phyloP scores from a whole-genome alignment of 805 yeast species.

The Zygosaccharomyces siamensis region DNA sequence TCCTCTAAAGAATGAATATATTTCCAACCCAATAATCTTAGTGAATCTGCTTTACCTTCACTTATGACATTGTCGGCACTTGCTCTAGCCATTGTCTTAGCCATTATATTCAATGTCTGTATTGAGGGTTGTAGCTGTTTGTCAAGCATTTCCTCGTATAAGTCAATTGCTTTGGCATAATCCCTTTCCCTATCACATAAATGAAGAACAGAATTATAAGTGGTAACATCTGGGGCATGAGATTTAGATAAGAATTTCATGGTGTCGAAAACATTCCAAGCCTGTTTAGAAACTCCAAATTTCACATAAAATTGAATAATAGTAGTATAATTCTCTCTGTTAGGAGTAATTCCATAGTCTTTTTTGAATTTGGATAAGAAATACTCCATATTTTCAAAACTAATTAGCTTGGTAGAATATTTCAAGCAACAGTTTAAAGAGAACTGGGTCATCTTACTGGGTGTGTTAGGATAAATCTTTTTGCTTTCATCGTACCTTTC shows the following conservation, averaged over 20 bases:
- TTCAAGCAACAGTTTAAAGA: constrained; percentile 27
- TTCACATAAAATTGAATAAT: constrained; percentile 27
- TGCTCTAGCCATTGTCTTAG: constrained; percentile 26
- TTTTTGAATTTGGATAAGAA: constrained; percentile 25
- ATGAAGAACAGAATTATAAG: constrained; percentile 69
- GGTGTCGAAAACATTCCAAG: constrained; percentile 70
- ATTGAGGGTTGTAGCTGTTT: constrained; percentile 18
- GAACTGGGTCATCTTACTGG: constrained; percentile 15
- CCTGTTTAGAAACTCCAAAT: constrained; percentile 38
- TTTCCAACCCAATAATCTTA: constrained; percentile 60
- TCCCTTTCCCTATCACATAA: constrained; percentile 58
- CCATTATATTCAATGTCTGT: constrained; percentile 23
- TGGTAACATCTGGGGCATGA: constrained; percentile 60
- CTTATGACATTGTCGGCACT: constrained; percentile 25
- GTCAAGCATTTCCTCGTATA: constrained; percentile 63
- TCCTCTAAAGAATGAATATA: constrained; percentile 62
- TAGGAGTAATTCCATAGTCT: constrained; percentile 26
- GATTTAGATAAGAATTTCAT: constrained; percentile 71
- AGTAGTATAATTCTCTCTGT: constrained; percentile 28
- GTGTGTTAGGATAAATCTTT: not conserved
- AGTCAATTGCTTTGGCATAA: constrained; percentile 69
- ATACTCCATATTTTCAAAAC: constrained; percentile 23
- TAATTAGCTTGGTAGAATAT: constrained; percentile 20
- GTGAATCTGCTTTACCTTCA: constrained; percentile 29
- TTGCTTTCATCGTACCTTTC: constrained; percentile 19